A percentile compares a stretch with the other conserved stretches of the same genome.
Evolutionary conservation across 106 monocot species (phyloP).

Genomic region (Acanthochlamys bracteata): DNA sequence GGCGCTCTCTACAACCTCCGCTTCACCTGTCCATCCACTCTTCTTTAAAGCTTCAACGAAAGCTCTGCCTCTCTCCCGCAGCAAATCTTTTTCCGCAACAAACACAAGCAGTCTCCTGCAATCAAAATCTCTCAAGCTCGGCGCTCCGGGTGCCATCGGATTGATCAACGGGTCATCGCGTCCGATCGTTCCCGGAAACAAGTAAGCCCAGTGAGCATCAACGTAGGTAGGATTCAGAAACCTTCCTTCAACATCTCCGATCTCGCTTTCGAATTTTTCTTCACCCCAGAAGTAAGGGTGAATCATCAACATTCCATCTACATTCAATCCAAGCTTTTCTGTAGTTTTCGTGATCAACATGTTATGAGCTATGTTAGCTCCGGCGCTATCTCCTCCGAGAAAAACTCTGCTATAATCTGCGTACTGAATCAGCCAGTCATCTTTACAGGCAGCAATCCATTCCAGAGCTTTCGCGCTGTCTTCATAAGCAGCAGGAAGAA

Average conservation of each 20-base stretch:
- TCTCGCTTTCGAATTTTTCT: neutral
- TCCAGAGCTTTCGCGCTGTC: conserved; percentile 3
- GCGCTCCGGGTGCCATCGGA: neutral
- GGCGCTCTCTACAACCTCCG: neutral
- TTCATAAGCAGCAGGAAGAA: conserved; percentile 24
- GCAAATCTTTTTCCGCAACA: conserved; percentile 18
- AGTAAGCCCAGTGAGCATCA: neutral
- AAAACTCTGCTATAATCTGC: conserved; percentile 5
- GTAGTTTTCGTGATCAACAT: neutral
- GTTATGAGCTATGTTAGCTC: conserved; percentile 12
- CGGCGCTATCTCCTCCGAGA: conserved; percentile 17
- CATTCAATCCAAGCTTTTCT: neutral
- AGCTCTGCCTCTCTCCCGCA: conserved; percentile 11
- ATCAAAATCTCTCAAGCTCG: too few species aligned
- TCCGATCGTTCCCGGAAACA: neutral
- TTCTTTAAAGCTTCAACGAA: conserved; percentile 11
- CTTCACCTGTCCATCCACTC: conserved; percentile 13
- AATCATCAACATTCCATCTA: conserved; percentile 10
- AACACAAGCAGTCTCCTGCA: neutral
- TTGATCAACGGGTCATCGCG: conserved; percentile 1
- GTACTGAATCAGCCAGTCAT: conserved; percentile 1
- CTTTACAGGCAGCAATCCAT: neutral
- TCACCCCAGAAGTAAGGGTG: conserved; percentile 25
- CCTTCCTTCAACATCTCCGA: neutral
- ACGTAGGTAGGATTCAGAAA: neutral